Evolutionary conservation across 495 filamentous ascomycete species (phyloP), one percentile per base, ranked within the genome.

Genomic region (Penicillium flavigenum): DNA sequence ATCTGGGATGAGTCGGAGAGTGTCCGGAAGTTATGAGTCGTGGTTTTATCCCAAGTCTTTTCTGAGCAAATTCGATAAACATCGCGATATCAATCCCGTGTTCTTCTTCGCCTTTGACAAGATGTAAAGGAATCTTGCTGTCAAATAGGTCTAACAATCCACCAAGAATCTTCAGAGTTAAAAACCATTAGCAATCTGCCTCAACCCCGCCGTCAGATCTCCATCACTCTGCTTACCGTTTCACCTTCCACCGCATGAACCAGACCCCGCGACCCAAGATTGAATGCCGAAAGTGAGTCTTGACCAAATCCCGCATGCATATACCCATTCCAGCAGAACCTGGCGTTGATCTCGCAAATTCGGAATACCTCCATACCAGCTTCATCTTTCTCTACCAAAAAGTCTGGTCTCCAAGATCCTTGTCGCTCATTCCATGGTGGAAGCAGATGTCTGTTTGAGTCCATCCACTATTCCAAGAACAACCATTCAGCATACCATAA

Each of bases 311-410:
- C 62, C 11, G n/a, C 26, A 24, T 60, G 29, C 41, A 75, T 49
- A 26, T 66, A 74, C 0, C 72, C 70, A 64, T 80, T 78, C 49
- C 66, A 74, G 17, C 63, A 57, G 26, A 80, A 79, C 8, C 78
- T 64, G 1, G 72, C 75, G 51, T 80, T 79, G 22, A 80, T 79
- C 55, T 80, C 77, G 26, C 72, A 76, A 27, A 79, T 69, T 1
- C 62, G 61, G 43, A 69, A 73, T 14, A 24, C 59, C 36, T 73
- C 72, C 7, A 32, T 22, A 1, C 31, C 51, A 0, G 49, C 42
- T 11, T 60, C 49, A 8, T 61, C 47, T 27, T 47, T n/a, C 36
- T 73, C 70, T 1, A 79, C 43, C n/a, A 80, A 47, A 42, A 78
- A 74, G 51, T 80, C 77, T 14, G 77, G 77, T 59, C 77, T 65